Conservation (phyloP, 2,329 filamentous ascomycete genomes). For the Xylaria hypoxylon region DNA sequence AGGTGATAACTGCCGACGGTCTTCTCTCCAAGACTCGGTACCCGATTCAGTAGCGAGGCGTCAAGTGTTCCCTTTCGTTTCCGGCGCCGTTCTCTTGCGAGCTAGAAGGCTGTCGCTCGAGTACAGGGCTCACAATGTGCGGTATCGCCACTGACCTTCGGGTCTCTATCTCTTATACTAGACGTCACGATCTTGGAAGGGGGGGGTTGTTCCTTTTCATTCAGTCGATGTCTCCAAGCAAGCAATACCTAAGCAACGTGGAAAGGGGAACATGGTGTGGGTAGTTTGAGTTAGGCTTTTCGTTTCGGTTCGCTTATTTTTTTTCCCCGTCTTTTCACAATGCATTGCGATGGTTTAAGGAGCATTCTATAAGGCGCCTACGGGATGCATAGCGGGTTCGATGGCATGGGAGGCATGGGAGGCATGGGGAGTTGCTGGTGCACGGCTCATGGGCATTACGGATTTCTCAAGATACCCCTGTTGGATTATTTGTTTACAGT, state of each 20-base stretch:
- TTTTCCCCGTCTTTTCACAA: not conserved
- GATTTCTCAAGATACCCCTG: slow-evolving; percentile 39
- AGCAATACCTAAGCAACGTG: not conserved
- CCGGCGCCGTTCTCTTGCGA: not conserved
- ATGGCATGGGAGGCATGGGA: not conserved
- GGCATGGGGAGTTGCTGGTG: not conserved
- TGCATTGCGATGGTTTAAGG: slow-evolving; percentile 24
- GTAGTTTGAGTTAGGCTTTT: not conserved
- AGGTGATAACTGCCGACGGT: not conserved
- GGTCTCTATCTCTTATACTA: not conserved
- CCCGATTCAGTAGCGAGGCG: not conserved
- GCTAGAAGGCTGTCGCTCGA: not conserved
- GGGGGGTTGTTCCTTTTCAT: not conserved
- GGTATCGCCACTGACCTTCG: not conserved
- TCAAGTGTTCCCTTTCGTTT: not conserved
- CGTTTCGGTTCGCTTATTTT: not conserved
- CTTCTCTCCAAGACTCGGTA: not conserved
- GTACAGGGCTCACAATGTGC: not conserved
- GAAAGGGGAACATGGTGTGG: not conserved
- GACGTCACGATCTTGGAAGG: not conserved
- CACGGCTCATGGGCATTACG: slow-evolving; percentile 11
- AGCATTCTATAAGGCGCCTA: slow-evolving; percentile 31
- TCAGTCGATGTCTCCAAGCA: not conserved
- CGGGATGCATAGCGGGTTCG: slow-evolving; percentile 19
- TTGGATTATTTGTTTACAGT: slow-evolving; percentile 15